These are phyloP conservation scores for Heteromeles arbutifolia DNA, from an alignment of 306 rosid species.

Conservation along the genomic window DNA sequence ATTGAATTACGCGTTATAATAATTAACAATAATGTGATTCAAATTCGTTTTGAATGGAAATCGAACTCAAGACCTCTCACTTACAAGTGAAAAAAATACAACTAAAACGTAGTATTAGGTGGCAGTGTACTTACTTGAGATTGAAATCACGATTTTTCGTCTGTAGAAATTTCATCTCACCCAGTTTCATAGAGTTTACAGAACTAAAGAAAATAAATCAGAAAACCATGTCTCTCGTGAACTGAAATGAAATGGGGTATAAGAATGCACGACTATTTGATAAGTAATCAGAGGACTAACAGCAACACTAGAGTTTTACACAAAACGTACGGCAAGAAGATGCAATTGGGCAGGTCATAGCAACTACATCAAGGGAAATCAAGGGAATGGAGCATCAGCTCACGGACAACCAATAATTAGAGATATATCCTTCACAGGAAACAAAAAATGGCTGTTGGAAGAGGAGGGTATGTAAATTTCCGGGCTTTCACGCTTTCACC, in stretches of 20 bases:
- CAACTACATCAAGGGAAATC: neutral
- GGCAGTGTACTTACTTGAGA: too few relatives aligned
- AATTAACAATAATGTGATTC: too few relatives aligned
- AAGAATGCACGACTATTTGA: neutral
- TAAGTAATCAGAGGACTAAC: conserved; percentile 10
- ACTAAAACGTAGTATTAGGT: too few relatives aligned
- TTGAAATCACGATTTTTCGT: too few relatives aligned
- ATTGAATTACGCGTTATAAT: too few relatives aligned
- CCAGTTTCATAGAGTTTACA: neutral
- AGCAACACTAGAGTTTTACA: conserved; percentile 2
- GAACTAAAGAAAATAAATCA: neutral
- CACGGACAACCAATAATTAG: neutral
- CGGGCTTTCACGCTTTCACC: neutral
- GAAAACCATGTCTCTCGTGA: neutral
- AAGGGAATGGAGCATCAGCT: neutral
- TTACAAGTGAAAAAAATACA: fast-evolving
- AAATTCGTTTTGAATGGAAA: fast-evolving
- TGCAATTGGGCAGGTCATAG: neutral
- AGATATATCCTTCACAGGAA: neutral
- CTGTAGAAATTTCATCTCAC: too few relatives aligned
- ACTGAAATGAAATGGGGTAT: neutral
- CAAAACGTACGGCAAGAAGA: neutral
- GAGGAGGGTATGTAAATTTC: neutral
- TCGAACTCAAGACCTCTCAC: fast-evolving
- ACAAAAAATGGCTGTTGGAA: neutral